phyloP scores from a whole-genome alignment of 306 rosid species.

The Sophora flavescens region DNA sequence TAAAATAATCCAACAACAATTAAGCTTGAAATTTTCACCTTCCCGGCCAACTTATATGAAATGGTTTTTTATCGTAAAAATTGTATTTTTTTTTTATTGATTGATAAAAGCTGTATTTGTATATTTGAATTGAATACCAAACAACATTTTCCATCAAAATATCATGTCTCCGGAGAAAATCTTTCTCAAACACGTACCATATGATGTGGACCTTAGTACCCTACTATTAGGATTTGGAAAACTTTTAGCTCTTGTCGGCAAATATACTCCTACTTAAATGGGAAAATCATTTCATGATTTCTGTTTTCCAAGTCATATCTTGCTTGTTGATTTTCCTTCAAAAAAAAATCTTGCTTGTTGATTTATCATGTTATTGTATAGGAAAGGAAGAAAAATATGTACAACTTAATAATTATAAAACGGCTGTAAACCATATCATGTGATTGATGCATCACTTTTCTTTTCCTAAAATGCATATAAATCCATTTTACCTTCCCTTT shows the following conservation, averaged over 20 bases:
- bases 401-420: conserved; percentile 30
- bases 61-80: too few species aligned
- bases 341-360: conserved; percentile 23
- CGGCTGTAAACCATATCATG: conserved; percentile 41
- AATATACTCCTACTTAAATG: conserved; percentile 9
- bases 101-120: too few species aligned
- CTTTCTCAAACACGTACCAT: not conserved
- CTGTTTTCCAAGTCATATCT: conserved; percentile 9
- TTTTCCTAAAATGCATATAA: conserved; percentile 1
- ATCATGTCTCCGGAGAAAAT: too few species aligned
- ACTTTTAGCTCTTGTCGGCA: conserved; percentile 29
- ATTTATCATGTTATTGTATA: not conserved
- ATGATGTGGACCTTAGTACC: conserved; percentile 4
- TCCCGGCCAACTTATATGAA: too few species aligned
- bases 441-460: conserved; percentile 14
- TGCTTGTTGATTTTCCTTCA: conserved; percentile 15
- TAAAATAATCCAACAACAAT: too few species aligned
- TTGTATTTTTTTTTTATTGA: too few species aligned
- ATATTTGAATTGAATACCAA: too few species aligned
- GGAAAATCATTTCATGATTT: not conserved
- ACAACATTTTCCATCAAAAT: too few species aligned
- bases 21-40: too few species aligned
- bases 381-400: conserved; percentile 27
- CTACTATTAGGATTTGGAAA: conserved; percentile 6
- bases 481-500: conserved; percentile 25